phyloP scores from a whole-genome alignment of 1,139 yeast genomes.

The Geotrichum macrosporum region DNA sequence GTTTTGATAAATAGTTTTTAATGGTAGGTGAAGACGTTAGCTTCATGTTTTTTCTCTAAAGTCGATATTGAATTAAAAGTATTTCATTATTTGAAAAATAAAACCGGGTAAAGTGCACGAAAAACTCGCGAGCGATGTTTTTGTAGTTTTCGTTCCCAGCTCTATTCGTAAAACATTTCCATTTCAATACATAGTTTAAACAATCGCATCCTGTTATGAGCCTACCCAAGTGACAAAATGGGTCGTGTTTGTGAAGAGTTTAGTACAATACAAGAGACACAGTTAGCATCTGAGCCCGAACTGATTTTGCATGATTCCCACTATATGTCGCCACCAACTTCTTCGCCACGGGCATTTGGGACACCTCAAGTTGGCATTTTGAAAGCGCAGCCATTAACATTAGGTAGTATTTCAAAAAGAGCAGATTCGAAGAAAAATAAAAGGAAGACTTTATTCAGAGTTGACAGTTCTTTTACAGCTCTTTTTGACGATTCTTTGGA shows the following conservation, averaged over 20 bases:
- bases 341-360: constrained; percentile 8
- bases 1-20: background rate
- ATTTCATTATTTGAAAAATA: no score
- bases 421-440: background rate
- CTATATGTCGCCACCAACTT: constrained; percentile 16
- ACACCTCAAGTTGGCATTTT: background rate
- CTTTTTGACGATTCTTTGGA: constrained; percentile 4
- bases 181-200: no score
- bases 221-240: no score
- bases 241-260: no score
- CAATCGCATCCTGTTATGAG: no score
- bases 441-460: background rate
- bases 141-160: no score
- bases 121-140: no score
- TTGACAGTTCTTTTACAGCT: constrained; percentile 2
- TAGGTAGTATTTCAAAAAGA: background rate
- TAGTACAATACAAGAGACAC: background rate
- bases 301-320: background rate
- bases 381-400: background rate
- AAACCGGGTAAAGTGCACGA: no score
- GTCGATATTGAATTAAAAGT: no score
- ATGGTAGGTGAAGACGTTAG: no score
- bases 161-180: no score
- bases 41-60: no score
- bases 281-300: constrained; percentile 1